A percentile compares a stretch with the other conserved stretches of the same genome.
These are phyloP conservation scores for Globisporangium carolinianum DNA, from an alignment of 352 stramenopile genomes.

Conservation along the genomic window DNA sequence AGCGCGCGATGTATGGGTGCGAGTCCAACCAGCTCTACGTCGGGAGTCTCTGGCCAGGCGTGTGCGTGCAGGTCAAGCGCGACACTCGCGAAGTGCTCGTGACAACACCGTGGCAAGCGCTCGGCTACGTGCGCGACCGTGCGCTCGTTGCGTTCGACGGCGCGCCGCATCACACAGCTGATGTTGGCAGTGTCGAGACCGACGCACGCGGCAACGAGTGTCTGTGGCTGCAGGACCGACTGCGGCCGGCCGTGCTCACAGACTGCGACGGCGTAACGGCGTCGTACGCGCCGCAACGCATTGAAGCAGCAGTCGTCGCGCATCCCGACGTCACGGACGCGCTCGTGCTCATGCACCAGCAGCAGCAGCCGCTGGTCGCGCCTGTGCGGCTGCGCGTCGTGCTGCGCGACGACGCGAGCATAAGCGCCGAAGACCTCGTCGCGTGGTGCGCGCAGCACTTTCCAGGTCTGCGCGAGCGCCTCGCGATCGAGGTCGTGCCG, in stretches of 20 bases:
- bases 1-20: slow-evolving; percentile 21
- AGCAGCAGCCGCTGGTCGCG: slow-evolving; percentile 1
- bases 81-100: slow-evolving; percentile 57
- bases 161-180: slow-evolving; percentile 43
- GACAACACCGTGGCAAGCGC: slow-evolving; percentile 74
- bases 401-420: slow-evolving; percentile 14
- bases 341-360: slow-evolving; percentile 42
- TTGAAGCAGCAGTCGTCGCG: slow-evolving; percentile 29
- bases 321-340: slow-evolving; percentile 48
- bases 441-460: slow-evolving; percentile 31
- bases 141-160: slow-evolving; percentile 34
- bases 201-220: slow-evolving; percentile 21
- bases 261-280: slow-evolving; percentile 23
- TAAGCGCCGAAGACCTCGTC: slow-evolving; percentile 25
- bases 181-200: slow-evolving; percentile 28
- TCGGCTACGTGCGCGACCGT: slow-evolving; percentile 62
- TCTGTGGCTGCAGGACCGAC: slow-evolving; percentile 62
- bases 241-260: slow-evolving; percentile 35
- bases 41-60: slow-evolving; percentile 63
- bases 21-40: slow-evolving; percentile 32
- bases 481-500: slow-evolving; percentile 49
- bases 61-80: slow-evolving; percentile 32
- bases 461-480: slow-evolving; percentile 19
- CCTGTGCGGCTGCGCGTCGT: slow-evolving; percentile 29
- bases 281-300: slow-evolving; percentile 21